A percentile compares a stretch with the other conserved stretches of the same genome.
Evolutionary conservation across 2,329 filamentous ascomycete species (phyloP).

Genomic region (Paradendryphiella salina): DNA sequence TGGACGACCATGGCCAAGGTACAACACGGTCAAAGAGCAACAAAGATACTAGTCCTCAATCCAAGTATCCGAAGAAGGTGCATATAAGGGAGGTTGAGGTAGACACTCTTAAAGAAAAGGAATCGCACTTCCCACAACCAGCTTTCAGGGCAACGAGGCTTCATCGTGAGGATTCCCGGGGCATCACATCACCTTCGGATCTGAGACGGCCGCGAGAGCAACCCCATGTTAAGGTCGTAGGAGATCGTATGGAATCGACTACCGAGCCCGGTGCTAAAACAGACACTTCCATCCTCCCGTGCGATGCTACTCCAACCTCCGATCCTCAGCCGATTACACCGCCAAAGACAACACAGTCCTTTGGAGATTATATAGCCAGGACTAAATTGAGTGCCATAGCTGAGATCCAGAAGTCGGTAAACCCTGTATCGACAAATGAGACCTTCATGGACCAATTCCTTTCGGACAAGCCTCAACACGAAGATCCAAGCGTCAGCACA

Average conservation of each 20-base stretch:
- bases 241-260: neutral
- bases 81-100: conserved; percentile 8
- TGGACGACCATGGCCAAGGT: conserved; percentile 15
- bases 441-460: conserved; percentile 35
- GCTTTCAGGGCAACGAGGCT: conserved; percentile 19
- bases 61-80: conserved; percentile 22
- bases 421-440: conserved; percentile 16
- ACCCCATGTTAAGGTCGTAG: conserved; percentile 7
- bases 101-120: neutral
- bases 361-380: neutral
- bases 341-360: conserved; percentile 7
- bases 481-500: neutral
- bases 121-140: conserved; percentile 21
- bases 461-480: conserved; percentile 9
- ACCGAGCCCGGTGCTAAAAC: neutral
- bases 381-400: neutral
- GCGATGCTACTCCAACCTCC: neutral
- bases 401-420: conserved; percentile 1
- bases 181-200: conserved; percentile 41
- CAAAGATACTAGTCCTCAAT: neutral
- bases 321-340: neutral
- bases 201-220: conserved; percentile 31
- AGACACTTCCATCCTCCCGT: neutral
- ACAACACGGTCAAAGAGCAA: neutral
- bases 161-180: conserved; percentile 22